Conservation (phyloP, 2,329 filamentous ascomycete genomes). For the Tricladium varicosporioides region DNA sequence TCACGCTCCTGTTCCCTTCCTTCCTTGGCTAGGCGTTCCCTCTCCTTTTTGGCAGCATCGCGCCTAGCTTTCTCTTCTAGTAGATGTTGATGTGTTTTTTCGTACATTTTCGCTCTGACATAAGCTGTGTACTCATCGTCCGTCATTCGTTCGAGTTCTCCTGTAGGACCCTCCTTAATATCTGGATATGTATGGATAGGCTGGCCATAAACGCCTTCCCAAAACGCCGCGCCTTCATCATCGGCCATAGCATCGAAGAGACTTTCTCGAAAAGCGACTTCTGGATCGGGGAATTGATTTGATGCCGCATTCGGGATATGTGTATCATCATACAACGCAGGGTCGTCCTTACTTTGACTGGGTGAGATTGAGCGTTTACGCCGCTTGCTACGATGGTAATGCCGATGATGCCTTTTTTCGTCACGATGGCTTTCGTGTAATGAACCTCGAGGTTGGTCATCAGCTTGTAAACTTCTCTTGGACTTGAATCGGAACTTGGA, state of each 20-base stretch:
- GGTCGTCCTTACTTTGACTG: slow-evolving; percentile 30
- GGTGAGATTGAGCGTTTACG: slow-evolving; percentile 21
- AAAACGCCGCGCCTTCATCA: slow-evolving; percentile 92
- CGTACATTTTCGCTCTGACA: slow-evolving; percentile 90
- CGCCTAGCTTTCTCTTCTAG: slow-evolving; percentile 70
- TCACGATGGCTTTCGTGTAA: slow-evolving; percentile 7
- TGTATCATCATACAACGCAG: slow-evolving; percentile 39
- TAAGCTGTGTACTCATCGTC: slow-evolving; percentile 90
- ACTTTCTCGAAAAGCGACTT: slow-evolving; percentile 83
- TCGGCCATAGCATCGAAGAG: slow-evolving; percentile 97
- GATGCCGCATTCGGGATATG: slow-evolving; percentile 38
- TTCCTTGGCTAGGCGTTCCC: slow-evolving; percentile 40
- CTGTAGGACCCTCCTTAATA: slow-evolving; percentile 42
- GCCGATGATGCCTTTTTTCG: slow-evolving; percentile 21
- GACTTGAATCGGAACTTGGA: slow-evolving; percentile 33
- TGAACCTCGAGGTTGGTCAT: slow-evolving; percentile 12
- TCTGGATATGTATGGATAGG: slow-evolving; percentile 78
- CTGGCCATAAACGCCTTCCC: slow-evolving; percentile 95
- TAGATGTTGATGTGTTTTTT: slow-evolving; percentile 83
- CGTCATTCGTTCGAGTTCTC: slow-evolving; percentile 76
- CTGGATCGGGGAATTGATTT: slow-evolving; percentile 53
- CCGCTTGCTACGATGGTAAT: slow-evolving; percentile 30
- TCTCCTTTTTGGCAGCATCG: slow-evolving; percentile 52
- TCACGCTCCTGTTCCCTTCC: slow-evolving; percentile 40
- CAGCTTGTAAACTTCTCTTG: slow-evolving; percentile 21